Evolutionary conservation across 2,329 filamentous ascomycete genomes (phyloP), one percentile per base, ranked within the genome.

Genomic region (Xylaria sp.): DNA sequence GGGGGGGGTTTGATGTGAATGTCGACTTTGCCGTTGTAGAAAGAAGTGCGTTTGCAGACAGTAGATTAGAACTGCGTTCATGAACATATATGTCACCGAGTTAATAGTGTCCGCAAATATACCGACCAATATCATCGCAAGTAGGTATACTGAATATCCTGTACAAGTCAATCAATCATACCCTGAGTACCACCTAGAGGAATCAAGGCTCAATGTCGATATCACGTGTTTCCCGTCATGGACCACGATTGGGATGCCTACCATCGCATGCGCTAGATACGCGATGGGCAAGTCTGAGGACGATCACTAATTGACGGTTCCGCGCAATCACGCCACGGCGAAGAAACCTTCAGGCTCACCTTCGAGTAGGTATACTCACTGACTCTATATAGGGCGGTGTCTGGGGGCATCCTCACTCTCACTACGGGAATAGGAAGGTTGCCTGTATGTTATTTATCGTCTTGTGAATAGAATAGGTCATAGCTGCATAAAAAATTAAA

Each of bases 311-410:
- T 17, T 38, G 31, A 47, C 2, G n/a, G 65, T 61, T n/a, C 61
- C 65, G 58, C 65, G 38, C 49, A 65, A 53, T 57, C 61, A 51
- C 65, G 57, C 65, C 65, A 67, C 61, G 42, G 36, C n/a, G n/a
- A n/a, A n/a, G n/a, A n/a, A n/a, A n/a, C n/a, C n/a, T n/a, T n/a
- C n/a, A n/a, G n/a, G n/a, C n/a, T n/a, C n/a, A n/a, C n/a, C n/a
- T n/a, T 54, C 36, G 31, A 55, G 17, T 9, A 47, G 31, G 49
- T 25, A 33, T 25, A 33, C 22, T 53, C 13, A 15, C 25, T 29
- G 42, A 31, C 61, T 10, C 9, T 47, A 25, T 27, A 36, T 25
- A 36, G 49, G 42, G 7, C 29, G 11, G 49, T 51, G 22, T 29
- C 38, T 42, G 36, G 44, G 39, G 51, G 33, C 57, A 50, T 56